phyloP scores from a whole-genome alignment of 2,329 filamentous ascomycete species.

The Colletotrichum costaricense region DNA sequence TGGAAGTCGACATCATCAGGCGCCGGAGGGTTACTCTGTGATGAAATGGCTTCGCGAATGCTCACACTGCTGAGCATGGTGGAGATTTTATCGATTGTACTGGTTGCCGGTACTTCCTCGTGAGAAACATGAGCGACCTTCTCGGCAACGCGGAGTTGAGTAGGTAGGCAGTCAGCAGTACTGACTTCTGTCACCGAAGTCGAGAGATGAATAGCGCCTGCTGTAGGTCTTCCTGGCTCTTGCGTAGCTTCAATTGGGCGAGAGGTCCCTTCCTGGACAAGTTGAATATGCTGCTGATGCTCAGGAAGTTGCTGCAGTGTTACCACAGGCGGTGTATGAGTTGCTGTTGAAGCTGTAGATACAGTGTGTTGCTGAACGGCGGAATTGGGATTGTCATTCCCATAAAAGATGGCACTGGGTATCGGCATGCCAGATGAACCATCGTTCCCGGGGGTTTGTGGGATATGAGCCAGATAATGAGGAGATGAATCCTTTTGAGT shows the following conservation, averaged over 20 bases:
- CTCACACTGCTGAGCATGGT: neutral
- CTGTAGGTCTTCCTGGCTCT: neutral
- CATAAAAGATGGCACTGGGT: neutral
- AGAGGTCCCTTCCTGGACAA: neutral
- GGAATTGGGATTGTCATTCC: neutral
- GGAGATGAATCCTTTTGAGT: neutral
- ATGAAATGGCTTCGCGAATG: neutral
- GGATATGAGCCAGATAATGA: neutral
- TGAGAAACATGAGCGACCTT: neutral
- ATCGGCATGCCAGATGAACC: too few species aligned
- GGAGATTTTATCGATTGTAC: neutral
- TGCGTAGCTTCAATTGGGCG: neutral
- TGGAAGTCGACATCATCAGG: slow-evolving; percentile 5
- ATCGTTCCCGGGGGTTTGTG: neutral
- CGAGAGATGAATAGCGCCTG: neutral
- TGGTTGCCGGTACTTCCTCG: neutral
- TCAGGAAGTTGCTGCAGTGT: neutral
- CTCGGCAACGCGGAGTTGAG: neutral
- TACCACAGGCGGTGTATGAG: neutral
- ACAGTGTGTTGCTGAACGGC: neutral
- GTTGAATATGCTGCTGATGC: neutral
- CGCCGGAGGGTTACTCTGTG: neutral
- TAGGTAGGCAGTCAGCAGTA: neutral
- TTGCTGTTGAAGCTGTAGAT: neutral
- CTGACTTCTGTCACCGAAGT: too few species aligned